Evolutionary conservation across 345 rosid genomes (phyloP).

Genomic region (Excoecaria agallocha): DNA sequence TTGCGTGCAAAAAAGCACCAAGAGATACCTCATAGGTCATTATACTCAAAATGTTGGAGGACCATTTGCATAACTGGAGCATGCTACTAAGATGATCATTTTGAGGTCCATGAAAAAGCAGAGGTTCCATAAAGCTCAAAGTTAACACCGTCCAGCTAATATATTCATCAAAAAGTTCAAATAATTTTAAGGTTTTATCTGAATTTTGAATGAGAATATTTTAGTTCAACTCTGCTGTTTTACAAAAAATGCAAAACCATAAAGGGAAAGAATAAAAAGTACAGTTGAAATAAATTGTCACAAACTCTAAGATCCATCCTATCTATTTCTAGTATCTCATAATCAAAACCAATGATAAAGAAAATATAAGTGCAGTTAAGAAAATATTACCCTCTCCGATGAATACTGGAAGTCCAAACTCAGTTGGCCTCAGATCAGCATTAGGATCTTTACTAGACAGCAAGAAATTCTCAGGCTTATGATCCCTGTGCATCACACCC

Average conservation of each 20-base stretch:
- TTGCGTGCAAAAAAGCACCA: not conserved
- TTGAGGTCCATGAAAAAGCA: not conserved
- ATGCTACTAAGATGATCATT: not conserved
- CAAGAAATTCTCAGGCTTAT: constrained; percentile 92
- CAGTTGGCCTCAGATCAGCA: constrained; percentile 74
- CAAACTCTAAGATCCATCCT: not conserved
- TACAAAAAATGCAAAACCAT: not conserved
- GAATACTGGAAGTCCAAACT: constrained; percentile 81
- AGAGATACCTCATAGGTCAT: not conserved
- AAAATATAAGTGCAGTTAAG: not conserved
- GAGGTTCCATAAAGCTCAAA: not conserved
- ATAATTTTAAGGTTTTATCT: not conserved
- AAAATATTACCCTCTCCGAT: constrained; percentile 64
- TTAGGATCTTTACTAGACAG: constrained; percentile 54
- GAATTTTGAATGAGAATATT: not conserved
- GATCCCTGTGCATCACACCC: constrained; percentile 91
- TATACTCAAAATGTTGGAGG: not conserved
- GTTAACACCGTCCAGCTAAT: not conserved
- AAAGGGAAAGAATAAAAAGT: not conserved
- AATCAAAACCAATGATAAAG: not conserved
- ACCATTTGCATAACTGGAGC: not conserved
- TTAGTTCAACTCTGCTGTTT: not conserved
- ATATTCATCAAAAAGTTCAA: not conserved
- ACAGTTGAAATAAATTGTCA: not conserved
- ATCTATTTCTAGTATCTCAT: not conserved